These are phyloP conservation scores for Sonneratia caseolaris DNA, from an alignment of 345 rosid genomes.

Conservation along the genomic window DNA sequence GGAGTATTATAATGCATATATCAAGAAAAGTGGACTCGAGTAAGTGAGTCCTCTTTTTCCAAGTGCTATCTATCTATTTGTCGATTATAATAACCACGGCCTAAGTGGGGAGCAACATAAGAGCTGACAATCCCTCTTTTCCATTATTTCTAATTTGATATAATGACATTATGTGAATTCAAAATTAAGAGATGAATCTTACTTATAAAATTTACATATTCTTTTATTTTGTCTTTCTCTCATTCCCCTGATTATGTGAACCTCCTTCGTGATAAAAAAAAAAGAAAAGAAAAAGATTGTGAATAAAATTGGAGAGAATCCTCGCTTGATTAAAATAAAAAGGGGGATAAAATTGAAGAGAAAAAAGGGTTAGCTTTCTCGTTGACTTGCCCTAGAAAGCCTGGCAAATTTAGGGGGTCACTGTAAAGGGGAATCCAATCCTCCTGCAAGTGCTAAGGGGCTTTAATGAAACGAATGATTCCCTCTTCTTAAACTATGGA, in stretches of 20 bases:
- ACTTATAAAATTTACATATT: no score
- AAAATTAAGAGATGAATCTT: no score
- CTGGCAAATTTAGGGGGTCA: constrained; percentile 34
- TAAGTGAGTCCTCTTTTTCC: not conserved
- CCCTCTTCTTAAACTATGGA: constrained; percentile 26
- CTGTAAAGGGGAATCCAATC: constrained; percentile 39
- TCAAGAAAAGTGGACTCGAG: constrained; percentile 3
- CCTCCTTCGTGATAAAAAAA: no score
- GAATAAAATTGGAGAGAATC: not conserved
- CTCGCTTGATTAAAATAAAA: not conserved
- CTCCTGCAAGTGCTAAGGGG: constrained; percentile 15
- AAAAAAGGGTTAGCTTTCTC: constrained; percentile 33
- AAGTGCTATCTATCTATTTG: constrained; percentile 5
- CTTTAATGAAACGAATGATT: constrained; percentile 11
- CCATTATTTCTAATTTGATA: not conserved
- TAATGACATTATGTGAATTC: not conserved
- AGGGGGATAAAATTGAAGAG: not conserved
- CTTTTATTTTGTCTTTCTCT: no score
- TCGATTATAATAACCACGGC: constrained; percentile 10
- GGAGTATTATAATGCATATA: not conserved
- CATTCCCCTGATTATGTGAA: no score
- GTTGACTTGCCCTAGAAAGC: constrained; percentile 66
- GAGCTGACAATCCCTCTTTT: constrained; percentile 6
- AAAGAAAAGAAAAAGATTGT: no score
- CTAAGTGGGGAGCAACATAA: constrained; percentile 40